These are phyloP conservation scores for Thermoascus crustaceus DNA, from an alignment of 2,329 filamentous ascomycete genomes.

Conservation along the genomic window DNA sequence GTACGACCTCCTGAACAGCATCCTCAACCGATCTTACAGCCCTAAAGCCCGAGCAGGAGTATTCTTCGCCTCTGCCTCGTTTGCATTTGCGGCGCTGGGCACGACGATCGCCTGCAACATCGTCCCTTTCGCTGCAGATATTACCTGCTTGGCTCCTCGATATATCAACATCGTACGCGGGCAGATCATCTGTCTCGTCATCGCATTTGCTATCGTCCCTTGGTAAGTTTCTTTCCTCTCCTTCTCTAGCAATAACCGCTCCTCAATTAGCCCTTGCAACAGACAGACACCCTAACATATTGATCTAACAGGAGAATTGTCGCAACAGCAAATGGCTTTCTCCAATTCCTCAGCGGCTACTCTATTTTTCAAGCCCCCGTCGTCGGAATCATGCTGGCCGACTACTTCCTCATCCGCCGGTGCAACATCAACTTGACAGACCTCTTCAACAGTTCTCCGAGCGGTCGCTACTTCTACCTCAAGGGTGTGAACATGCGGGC, in stretches of 20 bases:
- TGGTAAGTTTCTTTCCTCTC: slow-evolving; percentile 20
- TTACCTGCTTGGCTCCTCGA: slow-evolving; percentile 23
- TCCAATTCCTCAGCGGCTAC: slow-evolving; percentile 16
- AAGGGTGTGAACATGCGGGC: slow-evolving; percentile 23
- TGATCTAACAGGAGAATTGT: slow-evolving; percentile 13
- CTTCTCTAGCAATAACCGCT: no score
- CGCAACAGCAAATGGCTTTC: slow-evolving; percentile 15
- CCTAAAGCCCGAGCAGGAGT: slow-evolving; percentile 23
- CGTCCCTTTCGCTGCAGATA: slow-evolving; percentile 27
- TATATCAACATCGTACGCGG: slow-evolving; percentile 27
- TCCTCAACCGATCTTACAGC: slow-evolving; percentile 29
- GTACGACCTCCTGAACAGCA: slow-evolving; percentile 29
- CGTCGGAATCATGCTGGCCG: slow-evolving; percentile 24
- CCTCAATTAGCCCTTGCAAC: no score
- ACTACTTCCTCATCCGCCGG: slow-evolving; percentile 26
- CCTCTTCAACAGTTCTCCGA: slow-evolving; percentile 20
- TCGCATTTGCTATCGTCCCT: slow-evolving; percentile 23
- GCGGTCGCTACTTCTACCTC: slow-evolving; percentile 26
- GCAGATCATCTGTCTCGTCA: slow-evolving; percentile 24
- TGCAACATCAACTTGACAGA: slow-evolving; percentile 27
- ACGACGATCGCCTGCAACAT: slow-evolving; percentile 21
- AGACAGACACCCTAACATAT: no score
- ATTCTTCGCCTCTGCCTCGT: slow-evolving; percentile 22
- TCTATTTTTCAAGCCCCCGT: slow-evolving; percentile 16
- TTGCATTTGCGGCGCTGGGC: slow-evolving; percentile 16